Conservation (phyloP, 1,139 yeast species). For the Lipomyces yarrowii region DNA sequence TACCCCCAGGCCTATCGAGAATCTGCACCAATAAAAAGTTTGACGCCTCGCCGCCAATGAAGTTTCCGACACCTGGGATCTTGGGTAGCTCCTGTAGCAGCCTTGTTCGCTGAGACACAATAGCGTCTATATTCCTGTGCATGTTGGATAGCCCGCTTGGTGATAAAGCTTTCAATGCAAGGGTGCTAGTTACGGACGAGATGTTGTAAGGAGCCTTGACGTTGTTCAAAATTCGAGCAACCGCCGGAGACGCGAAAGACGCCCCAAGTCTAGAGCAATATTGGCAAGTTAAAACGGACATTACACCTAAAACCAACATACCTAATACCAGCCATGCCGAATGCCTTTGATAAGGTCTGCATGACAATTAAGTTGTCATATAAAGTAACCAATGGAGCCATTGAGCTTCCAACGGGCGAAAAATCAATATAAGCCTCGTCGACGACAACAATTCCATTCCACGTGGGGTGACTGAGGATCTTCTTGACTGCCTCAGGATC, state of each 20-base stretch:
- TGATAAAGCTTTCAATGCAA: constrained; percentile 74
- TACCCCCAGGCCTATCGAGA: constrained; percentile 56
- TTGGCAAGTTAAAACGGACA: background rate
- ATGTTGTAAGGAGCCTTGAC: constrained; percentile 97
- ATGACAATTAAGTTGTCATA: constrained; percentile 83
- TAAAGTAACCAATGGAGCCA: constrained; percentile 78
- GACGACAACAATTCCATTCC: constrained; percentile 82
- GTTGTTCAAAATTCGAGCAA: constrained; percentile 72
- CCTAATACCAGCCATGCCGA: constrained; percentile 94
- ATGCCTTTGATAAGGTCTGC: constrained; percentile 91
- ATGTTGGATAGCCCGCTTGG: constrained; percentile 60
- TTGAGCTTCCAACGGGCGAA: constrained; percentile 64
- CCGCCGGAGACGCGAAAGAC: constrained; percentile 62
- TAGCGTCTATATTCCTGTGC: constrained; percentile 55
- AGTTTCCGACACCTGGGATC: constrained; percentile 63
- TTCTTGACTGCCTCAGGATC: constrained; percentile 53
- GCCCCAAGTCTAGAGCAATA: constrained; percentile 58
- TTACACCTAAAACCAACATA: constrained; percentile 9
- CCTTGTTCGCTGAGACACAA: constrained; percentile 57
- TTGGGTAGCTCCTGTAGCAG: constrained; percentile 56
- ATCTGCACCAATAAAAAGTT: constrained; percentile 80
- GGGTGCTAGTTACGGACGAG: constrained; percentile 73
- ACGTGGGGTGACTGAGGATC: constrained; percentile 55
- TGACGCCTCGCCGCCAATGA: constrained; percentile 86
- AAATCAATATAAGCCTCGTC: constrained; percentile 97